phyloP scores from a whole-genome alignment of 2,329 filamentous ascomycete genomes.

The Claviceps quebecensis region DNA sequence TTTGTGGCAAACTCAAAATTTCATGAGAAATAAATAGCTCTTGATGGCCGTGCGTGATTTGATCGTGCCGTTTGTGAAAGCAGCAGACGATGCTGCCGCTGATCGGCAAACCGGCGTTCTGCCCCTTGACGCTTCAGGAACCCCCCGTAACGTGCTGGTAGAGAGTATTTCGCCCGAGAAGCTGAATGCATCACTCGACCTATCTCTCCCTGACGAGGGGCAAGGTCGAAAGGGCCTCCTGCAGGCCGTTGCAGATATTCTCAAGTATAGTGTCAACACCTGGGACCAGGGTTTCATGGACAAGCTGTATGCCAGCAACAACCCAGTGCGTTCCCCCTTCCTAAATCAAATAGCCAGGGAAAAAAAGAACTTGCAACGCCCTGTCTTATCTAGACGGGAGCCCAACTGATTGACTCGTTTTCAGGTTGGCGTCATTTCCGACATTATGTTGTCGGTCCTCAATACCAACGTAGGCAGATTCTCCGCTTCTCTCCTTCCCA shows the following conservation, averaged over 20 bases:
- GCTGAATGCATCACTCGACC: constrained; percentile 38
- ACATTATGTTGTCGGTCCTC: constrained; percentile 68
- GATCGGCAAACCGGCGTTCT: constrained; percentile 37
- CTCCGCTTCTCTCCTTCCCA: neutral
- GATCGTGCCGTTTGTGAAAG: constrained; percentile 55
- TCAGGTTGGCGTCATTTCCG: constrained; percentile 70
- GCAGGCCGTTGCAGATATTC: constrained; percentile 52
- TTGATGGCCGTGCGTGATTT: constrained; percentile 52
- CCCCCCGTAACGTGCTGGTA: constrained; percentile 44
- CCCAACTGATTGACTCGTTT: neutral
- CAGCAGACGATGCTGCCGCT: constrained; percentile 49
- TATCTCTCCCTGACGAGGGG: constrained; percentile 45
- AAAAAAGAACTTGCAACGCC: neutral
- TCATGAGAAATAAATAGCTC: constrained; percentile 32
- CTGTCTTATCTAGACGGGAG: too few relatives aligned
- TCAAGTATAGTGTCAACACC: constrained; percentile 90
- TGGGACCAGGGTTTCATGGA: constrained; percentile 96
- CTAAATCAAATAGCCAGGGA: neutral
- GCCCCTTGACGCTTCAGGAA: constrained; percentile 25
- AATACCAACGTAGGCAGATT: constrained; percentile 66
- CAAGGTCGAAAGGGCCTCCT: constrained; percentile 62
- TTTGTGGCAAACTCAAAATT: neutral
- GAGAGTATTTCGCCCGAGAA: constrained; percentile 46
- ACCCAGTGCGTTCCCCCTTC: constrained; percentile 42
- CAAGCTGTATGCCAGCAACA: constrained; percentile 85